Evolutionary conservation across 768 basidiomycete genomes (phyloP).

Genomic region (Mycena alexandri): DNA sequence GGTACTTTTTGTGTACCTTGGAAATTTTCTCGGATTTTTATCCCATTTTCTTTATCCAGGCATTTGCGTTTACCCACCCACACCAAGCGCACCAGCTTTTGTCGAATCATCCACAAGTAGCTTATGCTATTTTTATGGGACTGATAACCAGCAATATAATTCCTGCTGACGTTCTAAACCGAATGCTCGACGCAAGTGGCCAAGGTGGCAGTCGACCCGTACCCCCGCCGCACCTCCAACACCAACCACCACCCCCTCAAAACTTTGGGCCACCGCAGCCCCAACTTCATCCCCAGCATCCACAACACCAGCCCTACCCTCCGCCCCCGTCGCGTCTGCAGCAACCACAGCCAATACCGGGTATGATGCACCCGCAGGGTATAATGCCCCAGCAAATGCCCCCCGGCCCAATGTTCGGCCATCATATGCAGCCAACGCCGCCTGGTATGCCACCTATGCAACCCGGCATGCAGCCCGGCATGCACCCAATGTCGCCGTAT

Average conservation of each 20-base stretch:
- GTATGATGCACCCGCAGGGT: constrained; percentile 46
- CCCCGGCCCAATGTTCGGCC: constrained; percentile 47
- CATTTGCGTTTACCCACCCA: constrained; percentile 91
- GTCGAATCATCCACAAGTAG: constrained; percentile 88
- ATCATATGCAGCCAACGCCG: constrained; percentile 26
- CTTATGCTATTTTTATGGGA: constrained; percentile 96
- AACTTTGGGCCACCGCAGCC: constrained; percentile 55
- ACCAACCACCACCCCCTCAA: constrained; percentile 60
- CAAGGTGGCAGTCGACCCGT: constrained; percentile 35
- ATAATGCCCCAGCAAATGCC: constrained; percentile 44
- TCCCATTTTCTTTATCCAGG: constrained; percentile 60
- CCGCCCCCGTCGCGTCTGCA: constrained; percentile 46
- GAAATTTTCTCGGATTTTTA: constrained; percentile 31
- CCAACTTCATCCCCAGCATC: constrained; percentile 43
- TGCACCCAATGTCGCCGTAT: constrained; percentile 50
- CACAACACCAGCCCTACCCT: constrained; percentile 44
- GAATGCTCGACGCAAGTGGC: constrained; percentile 63
- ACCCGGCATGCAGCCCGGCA: constrained; percentile 45
- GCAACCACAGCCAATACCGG: constrained; percentile 48
- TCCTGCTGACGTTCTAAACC: constrained; percentile 86
- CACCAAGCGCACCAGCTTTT: constrained; percentile 89
- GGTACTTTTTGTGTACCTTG: constrained; percentile 61
- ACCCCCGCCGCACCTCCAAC: constrained; percentile 57
- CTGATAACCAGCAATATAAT: constrained; percentile 94
- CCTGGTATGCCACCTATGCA: constrained; percentile 44